Percentiles rank a stretch among this genome's conserved stretches.
Evolutionary conservation across 345 rosid genomes (phyloP).

Genomic region (Pelargonium nanum): DNA sequence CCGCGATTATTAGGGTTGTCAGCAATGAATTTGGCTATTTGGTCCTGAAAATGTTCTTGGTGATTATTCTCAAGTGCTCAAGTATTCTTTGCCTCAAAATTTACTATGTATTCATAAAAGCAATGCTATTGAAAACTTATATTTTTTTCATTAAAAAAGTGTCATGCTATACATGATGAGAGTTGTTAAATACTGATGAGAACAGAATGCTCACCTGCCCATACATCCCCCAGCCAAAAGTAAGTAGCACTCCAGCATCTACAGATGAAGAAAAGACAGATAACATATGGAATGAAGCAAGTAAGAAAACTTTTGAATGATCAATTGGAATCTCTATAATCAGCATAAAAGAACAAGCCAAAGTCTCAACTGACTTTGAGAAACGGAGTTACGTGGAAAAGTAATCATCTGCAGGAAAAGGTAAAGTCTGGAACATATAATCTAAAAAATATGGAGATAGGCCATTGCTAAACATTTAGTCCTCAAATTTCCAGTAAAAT

Average conservation of each 20-base stretch:
- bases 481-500: neutral
- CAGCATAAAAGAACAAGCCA: neutral
- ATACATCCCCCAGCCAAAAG: conserved; percentile 89
- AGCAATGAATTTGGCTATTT: neutral
- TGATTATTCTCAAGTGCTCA: neutral
- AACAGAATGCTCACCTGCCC: conserved; percentile 52
- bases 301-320: neutral
- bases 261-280: conserved; percentile 17
- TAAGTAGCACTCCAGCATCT: conserved; percentile 65
- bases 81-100: neutral
- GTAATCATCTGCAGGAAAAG: neutral
- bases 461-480: neutral
- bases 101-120: neutral
- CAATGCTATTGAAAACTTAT: neutral
- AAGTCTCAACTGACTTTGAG: neutral
- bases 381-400: neutral
- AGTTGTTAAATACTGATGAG: neutral
- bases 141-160: no score
- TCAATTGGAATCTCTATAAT: neutral
- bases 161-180: neutral
- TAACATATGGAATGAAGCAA: neutral
- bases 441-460: neutral
- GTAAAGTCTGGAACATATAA: neutral
- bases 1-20: neutral
- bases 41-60: neutral